phyloP scores from a whole-genome alignment of 1,139 yeast species.

The Nadsonia starkeyi-henricii region DNA sequence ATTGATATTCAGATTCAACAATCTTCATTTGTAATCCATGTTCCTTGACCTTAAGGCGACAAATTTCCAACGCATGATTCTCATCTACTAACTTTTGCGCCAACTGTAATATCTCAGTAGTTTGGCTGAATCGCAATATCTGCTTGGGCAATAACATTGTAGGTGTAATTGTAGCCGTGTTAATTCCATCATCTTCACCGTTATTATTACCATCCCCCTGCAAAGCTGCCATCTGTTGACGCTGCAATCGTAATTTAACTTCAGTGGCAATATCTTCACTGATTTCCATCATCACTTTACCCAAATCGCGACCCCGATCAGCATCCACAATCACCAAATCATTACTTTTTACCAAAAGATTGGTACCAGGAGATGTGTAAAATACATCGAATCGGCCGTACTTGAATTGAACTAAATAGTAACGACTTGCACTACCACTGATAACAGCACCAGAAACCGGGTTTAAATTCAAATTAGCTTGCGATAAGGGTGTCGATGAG shows the following conservation, averaged over 20 bases:
- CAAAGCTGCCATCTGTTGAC: conserved; percentile 55
- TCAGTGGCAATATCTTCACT: conserved; percentile 66
- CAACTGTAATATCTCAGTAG: conserved; percentile 47
- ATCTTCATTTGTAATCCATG: conserved; percentile 34
- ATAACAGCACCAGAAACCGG: conserved; percentile 4
- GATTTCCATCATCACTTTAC: conserved; percentile 58
- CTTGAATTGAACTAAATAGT: conserved; percentile 70
- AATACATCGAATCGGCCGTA: conserved; percentile 79
- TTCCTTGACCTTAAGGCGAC: conserved; percentile 44
- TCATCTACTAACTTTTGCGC: conserved; percentile 53
- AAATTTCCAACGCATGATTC: conserved; percentile 51
- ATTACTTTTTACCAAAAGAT: conserved; percentile 42
- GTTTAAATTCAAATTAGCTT: conserved; percentile 5
- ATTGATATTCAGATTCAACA: conserved; percentile 80
- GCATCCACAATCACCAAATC: conserved; percentile 93
- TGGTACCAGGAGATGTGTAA: conserved; percentile 41
- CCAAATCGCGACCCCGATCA: conserved; percentile 90
- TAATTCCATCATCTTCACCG: conserved; percentile 9
- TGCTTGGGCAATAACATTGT: conserved; percentile 52
- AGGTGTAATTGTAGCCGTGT: conserved; percentile 20
- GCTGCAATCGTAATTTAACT: conserved; percentile 67
- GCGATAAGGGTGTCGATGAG: conserved; percentile 2
- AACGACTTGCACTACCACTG: conserved; percentile 16
- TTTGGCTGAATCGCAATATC: conserved; percentile 53
- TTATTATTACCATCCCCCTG: conserved; percentile 20